These are phyloP conservation scores for Aspergillus transmontanensis DNA, from an alignment of 2,329 filamentous ascomycete species.

Conservation along the genomic window DNA sequence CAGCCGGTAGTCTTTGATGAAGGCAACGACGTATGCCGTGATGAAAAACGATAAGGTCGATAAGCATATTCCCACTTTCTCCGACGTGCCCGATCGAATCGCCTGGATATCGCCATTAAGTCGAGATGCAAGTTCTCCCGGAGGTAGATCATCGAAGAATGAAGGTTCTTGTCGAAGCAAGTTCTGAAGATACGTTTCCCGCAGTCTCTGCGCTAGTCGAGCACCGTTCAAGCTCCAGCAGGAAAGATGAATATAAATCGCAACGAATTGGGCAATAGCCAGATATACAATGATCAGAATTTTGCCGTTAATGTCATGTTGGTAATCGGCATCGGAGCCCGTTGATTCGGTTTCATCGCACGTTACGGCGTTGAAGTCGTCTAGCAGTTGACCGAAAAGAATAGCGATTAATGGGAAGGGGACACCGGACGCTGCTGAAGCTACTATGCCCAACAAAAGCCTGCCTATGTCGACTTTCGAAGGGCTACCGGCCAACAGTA, in stretches of 20 bases:
- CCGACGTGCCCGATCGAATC: slow-evolving; percentile 68
- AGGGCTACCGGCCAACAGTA: slow-evolving; percentile 42
- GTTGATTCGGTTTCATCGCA: slow-evolving; percentile 22
- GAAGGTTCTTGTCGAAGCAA: slow-evolving; percentile 64
- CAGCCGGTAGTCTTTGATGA: slow-evolving; percentile 64
- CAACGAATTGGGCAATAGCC: slow-evolving; percentile 62
- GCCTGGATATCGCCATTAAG: slow-evolving; percentile 68
- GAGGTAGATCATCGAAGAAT: slow-evolving; percentile 65
- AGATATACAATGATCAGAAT: slow-evolving; percentile 66
- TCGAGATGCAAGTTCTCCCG: slow-evolving; percentile 65
- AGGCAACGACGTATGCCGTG: slow-evolving; percentile 68
- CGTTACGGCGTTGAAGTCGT: slow-evolving; percentile 40
- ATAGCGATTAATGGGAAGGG: slow-evolving; percentile 45
- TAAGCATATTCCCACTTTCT: slow-evolving; percentile 70
- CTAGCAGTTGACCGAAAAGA: slow-evolving; percentile 43
- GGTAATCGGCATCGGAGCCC: slow-evolving; percentile 21
- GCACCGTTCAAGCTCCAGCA: slow-evolving; percentile 68
- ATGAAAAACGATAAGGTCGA: slow-evolving; percentile 66
- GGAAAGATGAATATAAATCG: slow-evolving; percentile 66
- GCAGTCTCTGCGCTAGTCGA: slow-evolving; percentile 63
- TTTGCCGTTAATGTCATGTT: slow-evolving; percentile 48
- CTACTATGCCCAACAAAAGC: slow-evolving; percentile 30
- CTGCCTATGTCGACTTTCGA: slow-evolving; percentile 33
- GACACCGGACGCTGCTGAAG: slow-evolving; percentile 41
- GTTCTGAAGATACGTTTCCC: slow-evolving; percentile 61